Base-by-base conservation (phyloP, 148 eudicot species). In the Cornus suecica region DNA sequence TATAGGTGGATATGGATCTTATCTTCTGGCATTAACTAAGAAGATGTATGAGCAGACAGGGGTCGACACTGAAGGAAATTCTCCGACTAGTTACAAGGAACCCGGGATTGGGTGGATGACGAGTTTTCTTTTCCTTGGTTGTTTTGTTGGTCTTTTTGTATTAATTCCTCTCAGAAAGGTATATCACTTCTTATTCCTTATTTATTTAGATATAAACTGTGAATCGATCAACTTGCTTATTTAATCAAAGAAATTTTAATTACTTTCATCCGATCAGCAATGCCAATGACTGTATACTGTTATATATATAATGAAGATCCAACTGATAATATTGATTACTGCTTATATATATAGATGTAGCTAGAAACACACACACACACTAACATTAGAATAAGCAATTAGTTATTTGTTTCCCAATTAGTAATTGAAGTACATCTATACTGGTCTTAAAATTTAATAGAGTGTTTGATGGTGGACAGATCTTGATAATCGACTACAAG, bases 131-230 rank as follows among this genome's bases (percentile, higher is more conserved):
- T 90, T 92, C 58, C 84, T 87, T 26, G 84, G 75, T 74, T 83
- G 88, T 66, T 92, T 92, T 73, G 88, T 90, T 68, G 97, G 97
- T 31, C 69, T 92, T 61, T 77, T 92, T 48, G 88, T 89, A n/a
- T 85, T 92, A 84, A 88, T 90, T 68, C 92, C 97, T 32, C 94
- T 94, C 28, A 82, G 97, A 72, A 94, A 94, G 91, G 98, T 88
- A 80, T 16, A 29, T 75, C 5, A 1, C 0, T 37, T 8, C 37
- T 0, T 32, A 8, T 4, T 32, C 7, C 37, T 32, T 8, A 3
- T 32, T 32, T 3, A 32, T 32, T 32, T 8, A 16, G 14, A 51
- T 3, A 51, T 10, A 16, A 32, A 32, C 37, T 51, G 56, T 16
- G 13, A 51, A 10, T 51, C 10, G 13, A 51, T 32, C 37, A 32